Evolutionary conservation across 345 rosid genomes (phyloP).

Genomic region (Eutrema heterophyllum): DNA sequence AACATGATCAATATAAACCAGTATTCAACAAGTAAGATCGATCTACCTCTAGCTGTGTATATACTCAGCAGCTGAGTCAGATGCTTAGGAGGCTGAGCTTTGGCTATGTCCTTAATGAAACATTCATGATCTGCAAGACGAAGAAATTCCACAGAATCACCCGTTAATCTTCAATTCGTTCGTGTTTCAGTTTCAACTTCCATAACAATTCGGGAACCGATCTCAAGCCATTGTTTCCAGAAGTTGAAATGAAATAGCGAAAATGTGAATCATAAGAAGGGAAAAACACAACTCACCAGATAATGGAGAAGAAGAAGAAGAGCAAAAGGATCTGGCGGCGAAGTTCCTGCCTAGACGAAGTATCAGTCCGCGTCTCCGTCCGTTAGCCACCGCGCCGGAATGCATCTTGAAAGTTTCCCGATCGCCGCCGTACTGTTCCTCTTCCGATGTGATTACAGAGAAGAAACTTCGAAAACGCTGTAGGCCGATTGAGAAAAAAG

Average conservation of each 20-base stretch:
- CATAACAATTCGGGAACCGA: neutral
- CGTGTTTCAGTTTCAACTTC: neutral
- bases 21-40: neutral
- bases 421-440: conserved; percentile 24
- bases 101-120: conserved; percentile 61
- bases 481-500: neutral
- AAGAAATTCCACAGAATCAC: neutral
- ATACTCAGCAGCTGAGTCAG: conserved; percentile 48
- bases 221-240: neutral
- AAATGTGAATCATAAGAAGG: neutral
- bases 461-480: neutral
- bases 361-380: conserved; percentile 40
- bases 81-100: conserved; percentile 60
- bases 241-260: neutral
- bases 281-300: conserved; percentile 32
- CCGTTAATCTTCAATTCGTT: neutral
- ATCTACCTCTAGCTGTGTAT: conserved; percentile 58
- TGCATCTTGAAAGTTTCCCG: conserved; percentile 28
- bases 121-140: conserved; percentile 47
- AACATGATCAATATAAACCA: neutral
- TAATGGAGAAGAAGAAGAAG: conserved; percentile 29
- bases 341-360: conserved; percentile 27
- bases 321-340: conserved; percentile 36
- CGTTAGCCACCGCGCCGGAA: conserved; percentile 37
- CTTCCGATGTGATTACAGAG: conserved; percentile 17